A percentile compares a stretch with the other conserved stretches of the same genome.
Evolutionary conservation across 495 filamentous ascomycete species (phyloP).

Genomic region (Achaetomiella virescens): DNA sequence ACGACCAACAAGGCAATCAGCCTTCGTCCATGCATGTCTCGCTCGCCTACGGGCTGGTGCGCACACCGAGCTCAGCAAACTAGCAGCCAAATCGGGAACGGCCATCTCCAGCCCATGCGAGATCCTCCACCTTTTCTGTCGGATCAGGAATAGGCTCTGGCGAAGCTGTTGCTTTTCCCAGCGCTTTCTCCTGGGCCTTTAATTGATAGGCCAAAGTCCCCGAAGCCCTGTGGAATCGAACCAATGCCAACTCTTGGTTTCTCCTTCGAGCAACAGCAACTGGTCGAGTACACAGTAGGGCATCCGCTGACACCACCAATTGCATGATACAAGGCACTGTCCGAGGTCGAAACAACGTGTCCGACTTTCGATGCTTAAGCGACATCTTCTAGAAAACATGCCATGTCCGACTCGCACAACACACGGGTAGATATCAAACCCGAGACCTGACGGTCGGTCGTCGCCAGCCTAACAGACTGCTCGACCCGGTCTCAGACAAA

Average conservation of each 20-base stretch:
- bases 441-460: background rate
- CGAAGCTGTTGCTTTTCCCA: background rate
- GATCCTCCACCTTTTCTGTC: constrained; percentile 3
- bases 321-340: too few species aligned
- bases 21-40: background rate
- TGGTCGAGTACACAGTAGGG: too few species aligned
- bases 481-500: too few species aligned
- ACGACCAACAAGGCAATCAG: background rate
- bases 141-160: background rate
- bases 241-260: too few species aligned
- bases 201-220: too few species aligned
- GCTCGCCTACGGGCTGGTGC: background rate
- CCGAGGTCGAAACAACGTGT: too few species aligned
- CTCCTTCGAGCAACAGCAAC: too few species aligned
- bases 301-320: too few species aligned
- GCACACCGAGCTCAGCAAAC: too few species aligned
- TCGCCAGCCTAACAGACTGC: too few species aligned
- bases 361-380: background rate
- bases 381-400: background rate
- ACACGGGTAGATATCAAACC: background rate
- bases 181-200: background rate
- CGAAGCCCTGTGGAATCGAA: too few species aligned
- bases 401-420: background rate
- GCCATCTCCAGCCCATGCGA: background rate
- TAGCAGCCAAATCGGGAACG: background rate